These are phyloP conservation scores for Rhodotorula sp. DNA, from an alignment of 1,284 basidiomycete genomes.

Conservation along the genomic window DNA sequence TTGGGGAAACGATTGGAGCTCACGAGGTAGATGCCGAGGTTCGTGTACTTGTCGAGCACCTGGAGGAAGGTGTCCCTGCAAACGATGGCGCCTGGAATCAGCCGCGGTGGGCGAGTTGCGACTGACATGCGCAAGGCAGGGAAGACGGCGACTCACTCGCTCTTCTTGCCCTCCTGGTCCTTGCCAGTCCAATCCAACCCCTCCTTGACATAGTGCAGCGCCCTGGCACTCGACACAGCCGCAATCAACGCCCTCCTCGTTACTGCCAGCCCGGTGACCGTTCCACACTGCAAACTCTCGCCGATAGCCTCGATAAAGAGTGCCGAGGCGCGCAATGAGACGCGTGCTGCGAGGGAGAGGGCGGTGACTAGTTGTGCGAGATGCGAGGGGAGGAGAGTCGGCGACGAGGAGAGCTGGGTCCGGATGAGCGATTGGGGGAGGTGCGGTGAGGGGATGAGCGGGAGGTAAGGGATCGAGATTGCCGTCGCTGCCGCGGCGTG, in stretches of 20 bases:
- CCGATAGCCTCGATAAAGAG: constrained; percentile 53
- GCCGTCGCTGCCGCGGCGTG: neutral
- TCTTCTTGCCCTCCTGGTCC: constrained; percentile 25
- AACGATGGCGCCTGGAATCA: neutral
- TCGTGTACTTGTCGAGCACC: constrained; percentile 56
- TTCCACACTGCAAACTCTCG: constrained; percentile 46
- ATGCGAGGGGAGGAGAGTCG: constrained; percentile 50
- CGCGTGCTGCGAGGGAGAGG: constrained; percentile 49
- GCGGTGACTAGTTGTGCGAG: constrained; percentile 52
- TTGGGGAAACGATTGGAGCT: neutral
- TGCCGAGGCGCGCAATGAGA: constrained; percentile 49
- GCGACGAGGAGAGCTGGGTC: constrained; percentile 19
- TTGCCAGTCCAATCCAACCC: constrained; percentile 40
- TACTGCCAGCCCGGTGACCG: constrained; percentile 45
- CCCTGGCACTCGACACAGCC: constrained; percentile 51
- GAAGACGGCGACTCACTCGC: constrained; percentile 18
- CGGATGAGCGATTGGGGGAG: constrained; percentile 21
- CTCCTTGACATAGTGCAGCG: constrained; percentile 49
- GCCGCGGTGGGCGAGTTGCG: no score
- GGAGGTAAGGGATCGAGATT: neutral
- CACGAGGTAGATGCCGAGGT: constrained; percentile 56
- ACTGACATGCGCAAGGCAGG: neutral
- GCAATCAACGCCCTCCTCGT: constrained; percentile 51
- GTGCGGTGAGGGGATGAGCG: neutral
- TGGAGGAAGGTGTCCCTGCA: constrained; percentile 49